Base-by-base conservation (phyloP, 495 filamentous ascomycete genomes). In the Penicillium goetzii region DNA sequence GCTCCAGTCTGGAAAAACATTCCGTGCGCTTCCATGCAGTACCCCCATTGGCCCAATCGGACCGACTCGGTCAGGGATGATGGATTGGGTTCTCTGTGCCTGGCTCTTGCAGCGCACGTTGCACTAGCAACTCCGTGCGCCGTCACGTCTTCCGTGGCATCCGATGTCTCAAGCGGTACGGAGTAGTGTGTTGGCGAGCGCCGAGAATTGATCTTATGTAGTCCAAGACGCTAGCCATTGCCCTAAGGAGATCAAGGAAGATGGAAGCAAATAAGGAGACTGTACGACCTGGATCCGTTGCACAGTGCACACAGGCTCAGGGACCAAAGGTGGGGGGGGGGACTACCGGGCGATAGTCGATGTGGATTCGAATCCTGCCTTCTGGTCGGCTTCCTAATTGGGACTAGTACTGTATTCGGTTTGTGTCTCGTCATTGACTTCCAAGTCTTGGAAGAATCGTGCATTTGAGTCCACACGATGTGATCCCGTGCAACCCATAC, bases 91-190 rank as follows among this genome's bases (percentile, higher is more conserved):
- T 62, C 60, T 36, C 21, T 41, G 52, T 15, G 36, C 58, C 47
- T 63, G 65, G 30, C n/a, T n/a, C n/a, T n/a, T n/a, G n/a, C 58
- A 58, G 61, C 50, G 66, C 59, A 67, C 65, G 65, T 67, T 53
- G 51, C 65, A 61, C 40, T 53, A 25, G 38, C 14, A 51, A 59
- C 62, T 54, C 62, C 62, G 66, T 68, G 66, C 62, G 59, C 47
- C 17, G 17, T 50, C 43, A 53, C 58, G 43, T 60, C 61, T 62
- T 68, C 66, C 66, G 62, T 62, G 25, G 28, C 59, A 65, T 68
- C 66, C 66, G 62, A 67, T 49, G 50, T 41, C 34, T 54, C 17
- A 45, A 45, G 26, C 32, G 57, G 45, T n/a, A n/a, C n/a, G n/a
- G n/a, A n/a, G n/a, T 12, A 50, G 14, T 59, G 45, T 30, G 15